Percentiles rank a stretch among this genome's conserved stretches.
Evolutionary conservation across 805 yeast genomes (phyloP).

Genomic region (Wickerhamomyces tratensis): DNA sequence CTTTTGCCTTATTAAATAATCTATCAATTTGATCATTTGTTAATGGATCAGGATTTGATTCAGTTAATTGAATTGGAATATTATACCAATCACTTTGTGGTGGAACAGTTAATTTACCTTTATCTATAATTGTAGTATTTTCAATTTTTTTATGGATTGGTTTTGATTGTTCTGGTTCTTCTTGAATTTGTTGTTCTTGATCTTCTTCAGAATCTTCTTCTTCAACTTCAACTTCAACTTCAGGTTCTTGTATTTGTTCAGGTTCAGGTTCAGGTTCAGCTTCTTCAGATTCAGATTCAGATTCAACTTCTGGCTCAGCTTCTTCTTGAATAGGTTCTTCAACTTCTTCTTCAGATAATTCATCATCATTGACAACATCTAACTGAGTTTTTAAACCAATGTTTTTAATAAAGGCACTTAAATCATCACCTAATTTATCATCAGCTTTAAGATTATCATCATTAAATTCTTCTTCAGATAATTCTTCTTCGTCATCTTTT

Average conservation of each 20-base stretch:
- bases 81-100: constrained; percentile 73
- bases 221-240: constrained; percentile 7
- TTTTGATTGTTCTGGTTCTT: constrained; percentile 20
- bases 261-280: constrained; percentile 25
- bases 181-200: constrained; percentile 18
- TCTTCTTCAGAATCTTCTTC: constrained; percentile 17
- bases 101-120: constrained; percentile 48
- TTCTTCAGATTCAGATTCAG: constrained; percentile 24
- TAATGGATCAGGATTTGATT: constrained; percentile 13
- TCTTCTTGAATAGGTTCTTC: constrained; percentile 27
- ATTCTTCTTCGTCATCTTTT: constrained; percentile 35
- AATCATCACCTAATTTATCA: constrained; percentile 38
- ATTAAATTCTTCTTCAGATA: constrained; percentile 26
- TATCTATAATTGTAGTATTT: constrained; percentile 33
- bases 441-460: constrained; percentile 23
- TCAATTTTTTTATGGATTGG: constrained; percentile 21
- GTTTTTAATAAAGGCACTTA: constrained; percentile 51
- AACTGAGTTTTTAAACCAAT: constrained; percentile 39
- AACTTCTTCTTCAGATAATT: constrained; percentile 30
- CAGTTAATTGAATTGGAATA: constrained; percentile 29
- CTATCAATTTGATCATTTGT: constrained; percentile 47
- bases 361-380: constrained; percentile 28
- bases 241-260: constrained; percentile 11
- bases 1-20: constrained; percentile 57
- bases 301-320: constrained; percentile 26